These are phyloP conservation scores for Diplogelasinospora grovesii DNA, from an alignment of 495 filamentous ascomycete genomes.

Conservation along the genomic window DNA sequence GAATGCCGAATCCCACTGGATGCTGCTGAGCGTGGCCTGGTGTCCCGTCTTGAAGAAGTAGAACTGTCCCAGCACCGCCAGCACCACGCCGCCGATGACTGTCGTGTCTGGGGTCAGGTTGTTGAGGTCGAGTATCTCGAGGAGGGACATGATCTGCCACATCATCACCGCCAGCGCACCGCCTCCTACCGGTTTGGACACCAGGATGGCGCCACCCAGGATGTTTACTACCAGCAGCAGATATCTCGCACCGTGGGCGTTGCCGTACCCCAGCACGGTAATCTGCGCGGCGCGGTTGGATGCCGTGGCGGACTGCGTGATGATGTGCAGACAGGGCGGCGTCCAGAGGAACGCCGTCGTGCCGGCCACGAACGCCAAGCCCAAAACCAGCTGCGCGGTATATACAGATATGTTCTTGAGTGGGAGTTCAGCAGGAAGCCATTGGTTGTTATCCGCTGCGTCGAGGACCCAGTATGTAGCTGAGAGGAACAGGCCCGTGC, in stretches of 20 bases:
- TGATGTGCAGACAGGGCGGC: conserved; percentile 65
- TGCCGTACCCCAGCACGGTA: conserved; percentile 84
- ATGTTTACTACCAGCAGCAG: conserved; percentile 76
- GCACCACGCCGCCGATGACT: conserved; percentile 75
- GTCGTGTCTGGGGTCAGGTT: conserved; percentile 52
- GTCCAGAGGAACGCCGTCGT: conserved; percentile 66
- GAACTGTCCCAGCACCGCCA: conserved; percentile 81
- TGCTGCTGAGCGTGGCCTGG: conserved; percentile 77
- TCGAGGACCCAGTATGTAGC: conserved; percentile 88
- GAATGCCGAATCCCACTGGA: conserved; percentile 98
- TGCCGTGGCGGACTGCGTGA: conserved; percentile 31
- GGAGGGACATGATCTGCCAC: conserved; percentile 78
- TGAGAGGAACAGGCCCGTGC: conserved; percentile 64
- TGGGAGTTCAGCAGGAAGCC: conserved; percentile 60
- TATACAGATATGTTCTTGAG: conserved; percentile 69
- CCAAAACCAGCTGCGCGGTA: conserved; percentile 68
- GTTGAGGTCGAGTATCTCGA: conserved; percentile 83
- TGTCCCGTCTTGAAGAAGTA: conserved; percentile 98
- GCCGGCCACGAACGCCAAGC: conserved; percentile 60
- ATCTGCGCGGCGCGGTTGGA: conserved; percentile 46
- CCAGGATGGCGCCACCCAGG: conserved; percentile 63
- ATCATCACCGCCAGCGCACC: conserved; percentile 71
- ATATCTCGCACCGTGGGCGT: conserved; percentile 86
- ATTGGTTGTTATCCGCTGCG: conserved; percentile 81
- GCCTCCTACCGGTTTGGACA: conserved; percentile 92